phyloP scores from a whole-genome alignment of 169 alveolate genomes.

The Eimeria acervulina region DNA sequence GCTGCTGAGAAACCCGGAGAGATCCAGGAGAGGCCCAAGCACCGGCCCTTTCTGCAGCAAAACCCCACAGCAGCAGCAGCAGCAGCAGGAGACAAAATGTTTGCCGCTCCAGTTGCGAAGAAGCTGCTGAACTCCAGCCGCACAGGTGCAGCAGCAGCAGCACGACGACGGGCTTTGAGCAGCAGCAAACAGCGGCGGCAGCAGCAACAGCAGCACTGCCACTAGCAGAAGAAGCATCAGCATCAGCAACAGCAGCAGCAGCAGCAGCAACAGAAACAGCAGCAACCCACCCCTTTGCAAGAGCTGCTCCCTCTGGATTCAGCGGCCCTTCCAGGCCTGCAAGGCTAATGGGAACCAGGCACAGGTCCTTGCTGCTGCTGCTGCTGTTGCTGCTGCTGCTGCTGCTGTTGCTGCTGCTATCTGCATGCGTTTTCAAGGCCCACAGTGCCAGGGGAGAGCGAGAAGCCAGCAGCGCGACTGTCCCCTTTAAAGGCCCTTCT shows the following conservation, averaged over 20 bases:
- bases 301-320: conserved; percentile 43
- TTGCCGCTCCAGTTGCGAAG: background rate
- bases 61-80: conserved; percentile 33
- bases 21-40: conserved; percentile 19
- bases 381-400: conserved; percentile 58
- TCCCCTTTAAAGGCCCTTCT: conserved; percentile 13
- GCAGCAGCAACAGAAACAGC: background rate
- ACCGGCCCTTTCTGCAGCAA: conserved; percentile 66
- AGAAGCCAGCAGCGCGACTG: conserved; percentile 25
- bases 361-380: conserved; percentile 26
- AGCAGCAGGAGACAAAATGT: conserved; percentile 9
- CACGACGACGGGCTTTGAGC: background rate
- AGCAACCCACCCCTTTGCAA: conserved; percentile 36
- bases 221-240: too few species aligned
- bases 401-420: conserved; percentile 52
- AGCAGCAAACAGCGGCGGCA: conserved; percentile 11
- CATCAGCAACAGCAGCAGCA: conserved; percentile 26
- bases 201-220: background rate
- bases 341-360: conserved; percentile 1
- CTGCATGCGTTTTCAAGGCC: background rate
- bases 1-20: conserved; percentile 26
- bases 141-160: background rate
- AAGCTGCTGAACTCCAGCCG: background rate
- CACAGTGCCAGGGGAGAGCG: conserved; percentile 64
- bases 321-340: conserved; percentile 14